Conservation (phyloP, 2,329 filamentous ascomycete genomes). For the Aspergillus proliferans region DNA sequence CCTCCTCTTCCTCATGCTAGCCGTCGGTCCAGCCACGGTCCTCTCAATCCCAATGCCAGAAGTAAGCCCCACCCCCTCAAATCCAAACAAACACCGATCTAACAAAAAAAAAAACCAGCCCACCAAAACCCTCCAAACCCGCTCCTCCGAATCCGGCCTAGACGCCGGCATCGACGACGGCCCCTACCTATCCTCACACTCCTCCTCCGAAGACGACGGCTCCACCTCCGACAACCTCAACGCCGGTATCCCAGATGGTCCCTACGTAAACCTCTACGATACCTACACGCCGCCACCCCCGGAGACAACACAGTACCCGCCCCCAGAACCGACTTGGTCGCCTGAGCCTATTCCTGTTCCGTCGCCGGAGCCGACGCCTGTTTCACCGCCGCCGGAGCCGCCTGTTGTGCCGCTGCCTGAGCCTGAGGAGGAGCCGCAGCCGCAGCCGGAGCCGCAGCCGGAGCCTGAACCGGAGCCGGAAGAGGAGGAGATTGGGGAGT, state of each 20-base stretch:
- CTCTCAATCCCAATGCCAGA: constrained; percentile 22
- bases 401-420: constrained; percentile 6
- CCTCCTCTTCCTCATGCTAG: constrained; percentile 26
- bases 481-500: background rate
- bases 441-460: constrained; percentile 1
- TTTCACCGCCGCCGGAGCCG: background rate
- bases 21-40: constrained; percentile 21
- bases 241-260: constrained; percentile 20
- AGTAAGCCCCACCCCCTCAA: constrained; percentile 9
- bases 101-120: background rate
- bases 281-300: constrained; percentile 14
- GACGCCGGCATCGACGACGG: background rate
- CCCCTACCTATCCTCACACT: background rate
- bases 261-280: constrained; percentile 14
- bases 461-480: constrained; percentile 4
- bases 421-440: constrained; percentile 3
- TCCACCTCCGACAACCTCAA: background rate
- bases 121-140: background rate
- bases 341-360: constrained; percentile 7
- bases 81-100: constrained; percentile 6
- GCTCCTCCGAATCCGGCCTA: constrained; percentile 8
- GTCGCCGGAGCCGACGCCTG: background rate
- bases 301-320: constrained; percentile 8
- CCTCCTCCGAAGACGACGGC: background rate
- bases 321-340: constrained; percentile 7